Base-by-base conservation (phyloP, 176 grass and related monocot species). In the Avena eriantha region DNA sequence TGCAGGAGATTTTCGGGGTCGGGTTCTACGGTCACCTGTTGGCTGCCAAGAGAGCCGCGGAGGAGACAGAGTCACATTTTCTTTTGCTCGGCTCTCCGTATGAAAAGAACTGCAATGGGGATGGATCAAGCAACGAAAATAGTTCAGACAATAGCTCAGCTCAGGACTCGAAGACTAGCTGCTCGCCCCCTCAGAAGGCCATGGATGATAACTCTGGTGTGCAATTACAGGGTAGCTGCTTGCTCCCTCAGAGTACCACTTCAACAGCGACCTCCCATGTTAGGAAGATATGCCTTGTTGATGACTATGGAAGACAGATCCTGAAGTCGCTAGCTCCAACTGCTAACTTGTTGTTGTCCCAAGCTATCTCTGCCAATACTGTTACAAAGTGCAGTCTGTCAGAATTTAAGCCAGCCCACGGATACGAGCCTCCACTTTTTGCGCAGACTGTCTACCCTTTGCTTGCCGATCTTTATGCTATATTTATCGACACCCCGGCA, bases 1-100 rank as follows among this genome's bases (percentile, higher is more conserved):
- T 98, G 76, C 93, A 91, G 88, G 93, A 98, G 80, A 95, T 98
- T 47, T 98, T 98, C 61, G 96, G 93, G 63, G 87, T 96, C 21
- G 93, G 96, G 5, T 96, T 95, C 86, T 94, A 91, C 49, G 92
- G 96, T 76, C 96, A 95, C 84, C 86, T 98, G 13, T 89, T 96
- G 85, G 88, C 96, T 82, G 93, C 96, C 10, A 98, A 98, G 85
- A 91, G 86, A 85, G 92, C 92, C 9, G 96, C 96, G 9, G 92
- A 94, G 67, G 86, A 96, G 82, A 84, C 82, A 1, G 61, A 43
- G 33, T 94, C 96, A 1, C 79, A 85, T 68, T 98, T 98, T 87
- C 82, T 98, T 34, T 78, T 96, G 88, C 89, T 98, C 3, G 96
- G 95, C 70, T 98, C 96, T 63, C 93, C 96, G 0, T 96, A 98